These are phyloP conservation scores for Cystobasidium sp. DNA, from an alignment of 1,284 basidiomycete genomes.

Conservation along the genomic window DNA sequence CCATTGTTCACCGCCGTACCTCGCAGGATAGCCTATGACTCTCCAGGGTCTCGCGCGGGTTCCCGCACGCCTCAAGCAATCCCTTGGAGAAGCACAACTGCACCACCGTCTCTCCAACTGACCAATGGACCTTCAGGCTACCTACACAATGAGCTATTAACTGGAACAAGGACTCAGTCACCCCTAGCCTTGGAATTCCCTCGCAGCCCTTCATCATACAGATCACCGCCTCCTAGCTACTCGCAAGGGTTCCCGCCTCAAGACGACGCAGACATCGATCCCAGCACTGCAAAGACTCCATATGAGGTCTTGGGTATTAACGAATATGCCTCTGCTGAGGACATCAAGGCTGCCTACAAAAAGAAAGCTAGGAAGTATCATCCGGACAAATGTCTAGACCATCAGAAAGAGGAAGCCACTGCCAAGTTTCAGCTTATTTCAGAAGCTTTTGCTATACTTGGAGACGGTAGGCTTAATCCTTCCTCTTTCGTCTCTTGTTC, in stretches of 20 bases:
- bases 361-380: constrained; percentile 18
- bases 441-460: constrained; percentile 39
- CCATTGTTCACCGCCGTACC: constrained; percentile 9
- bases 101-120: background rate
- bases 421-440: constrained; percentile 20
- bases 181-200: background rate
- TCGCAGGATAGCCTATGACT: background rate
- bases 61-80: background rate
- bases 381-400: constrained; percentile 10
- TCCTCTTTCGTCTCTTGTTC: background rate
- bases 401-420: constrained; percentile 12
- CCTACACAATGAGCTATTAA: background rate
- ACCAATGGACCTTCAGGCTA: background rate
- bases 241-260: background rate
- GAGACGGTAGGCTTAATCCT: constrained; percentile 21
- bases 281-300: constrained; percentile 31
- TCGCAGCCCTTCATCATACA: background rate
- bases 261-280: background rate
- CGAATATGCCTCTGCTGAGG: constrained; percentile 26
- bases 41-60: no score
- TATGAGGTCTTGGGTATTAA: constrained; percentile 33
- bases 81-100: background rate
- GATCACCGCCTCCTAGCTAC: background rate
- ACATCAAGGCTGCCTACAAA: constrained; percentile 42
- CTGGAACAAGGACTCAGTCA: background rate